A percentile compares a stretch with the other conserved stretches of the same genome.
These are phyloP conservation scores for Stephania yunnanensis DNA, from an alignment of 164 flowering plant genomes.

Conservation along the genomic window DNA sequence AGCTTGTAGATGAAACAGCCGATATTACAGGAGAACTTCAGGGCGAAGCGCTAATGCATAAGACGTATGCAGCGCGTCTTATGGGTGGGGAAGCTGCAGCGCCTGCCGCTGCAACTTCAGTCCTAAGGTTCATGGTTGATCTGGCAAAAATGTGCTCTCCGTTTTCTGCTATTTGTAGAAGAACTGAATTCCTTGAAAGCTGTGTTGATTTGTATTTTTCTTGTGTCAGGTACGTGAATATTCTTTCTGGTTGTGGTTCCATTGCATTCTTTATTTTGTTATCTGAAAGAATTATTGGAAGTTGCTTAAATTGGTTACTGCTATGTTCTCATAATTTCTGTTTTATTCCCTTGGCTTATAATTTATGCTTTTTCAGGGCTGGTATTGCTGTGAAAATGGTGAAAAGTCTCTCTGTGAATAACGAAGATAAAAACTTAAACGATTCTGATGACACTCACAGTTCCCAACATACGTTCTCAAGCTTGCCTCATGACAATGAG, in stretches of 20 bases:
- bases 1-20: conserved; percentile 70
- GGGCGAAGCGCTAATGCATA: conserved; percentile 98
- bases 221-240: conserved; percentile 67
- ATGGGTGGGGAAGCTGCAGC: conserved; percentile 99
- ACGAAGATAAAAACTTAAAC: conserved; percentile 64
- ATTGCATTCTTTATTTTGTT: neutral
- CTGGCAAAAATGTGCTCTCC: conserved; percentile 92
- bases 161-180: conserved; percentile 73
- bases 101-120: conserved; percentile 95
- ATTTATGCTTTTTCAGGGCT: conserved; percentile 55
- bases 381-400: conserved; percentile 81
- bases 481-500: conserved; percentile 80
- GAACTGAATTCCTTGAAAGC: conserved; percentile 84
- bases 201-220: conserved; percentile 93
- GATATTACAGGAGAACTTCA: conserved; percentile 93
- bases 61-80: conserved; percentile 96
- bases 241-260: neutral
- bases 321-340: neutral
- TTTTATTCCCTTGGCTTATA: conserved; percentile 8
- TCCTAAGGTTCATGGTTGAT: conserved; percentile 97
- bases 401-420: conserved; percentile 51
- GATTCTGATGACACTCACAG: conserved; percentile 73
- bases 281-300: neutral
- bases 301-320: too few relatives aligned
- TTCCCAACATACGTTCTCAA: conserved; percentile 79